These are phyloP conservation scores for Penicillium expansum DNA, from an alignment of 2,329 filamentous ascomycete species.

Conservation along the genomic window DNA sequence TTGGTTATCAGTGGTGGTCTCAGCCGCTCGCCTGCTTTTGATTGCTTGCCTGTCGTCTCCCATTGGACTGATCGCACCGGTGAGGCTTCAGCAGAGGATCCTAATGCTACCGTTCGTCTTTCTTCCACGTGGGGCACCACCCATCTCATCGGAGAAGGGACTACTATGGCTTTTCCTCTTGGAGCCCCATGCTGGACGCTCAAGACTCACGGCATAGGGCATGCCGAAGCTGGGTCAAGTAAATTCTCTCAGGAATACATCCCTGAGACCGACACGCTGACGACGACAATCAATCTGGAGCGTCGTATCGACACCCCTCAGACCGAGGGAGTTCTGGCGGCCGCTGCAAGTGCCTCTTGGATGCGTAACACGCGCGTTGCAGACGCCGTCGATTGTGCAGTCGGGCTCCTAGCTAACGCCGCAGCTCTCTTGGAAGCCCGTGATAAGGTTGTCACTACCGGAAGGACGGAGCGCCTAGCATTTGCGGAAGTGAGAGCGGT, in stretches of 20 bases:
- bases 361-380: constrained; percentile 14
- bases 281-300: constrained; percentile 11
- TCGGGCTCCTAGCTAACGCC: constrained; percentile 10
- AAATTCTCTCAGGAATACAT: constrained; percentile 11
- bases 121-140: constrained; percentile 12
- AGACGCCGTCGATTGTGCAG: constrained; percentile 13
- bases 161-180: not conserved
- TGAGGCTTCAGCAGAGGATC: constrained; percentile 11
- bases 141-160: constrained; percentile 12
- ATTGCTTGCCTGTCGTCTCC: constrained; percentile 10
- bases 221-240: not conserved
- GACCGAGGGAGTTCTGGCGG: constrained; percentile 6
- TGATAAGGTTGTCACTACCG: constrained; percentile 8
- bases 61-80: constrained; percentile 13
- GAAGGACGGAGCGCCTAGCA: not conserved
- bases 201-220: constrained; percentile 10
- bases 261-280: constrained; percentile 10
- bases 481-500: constrained; percentile 12
- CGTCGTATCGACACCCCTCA: constrained; percentile 8
- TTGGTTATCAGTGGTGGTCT: constrained; percentile 12
- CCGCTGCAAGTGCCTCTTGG: constrained; percentile 11
- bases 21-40: constrained; percentile 16
- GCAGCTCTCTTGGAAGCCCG: constrained; percentile 8
- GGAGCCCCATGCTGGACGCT: constrained; percentile 11
- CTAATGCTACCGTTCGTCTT: constrained; percentile 10